Evolutionary conservation across 148 eudicot genomes (phyloP), one percentile per base, ranked within the genome.

Genomic region (Camellia granthamiana): DNA sequence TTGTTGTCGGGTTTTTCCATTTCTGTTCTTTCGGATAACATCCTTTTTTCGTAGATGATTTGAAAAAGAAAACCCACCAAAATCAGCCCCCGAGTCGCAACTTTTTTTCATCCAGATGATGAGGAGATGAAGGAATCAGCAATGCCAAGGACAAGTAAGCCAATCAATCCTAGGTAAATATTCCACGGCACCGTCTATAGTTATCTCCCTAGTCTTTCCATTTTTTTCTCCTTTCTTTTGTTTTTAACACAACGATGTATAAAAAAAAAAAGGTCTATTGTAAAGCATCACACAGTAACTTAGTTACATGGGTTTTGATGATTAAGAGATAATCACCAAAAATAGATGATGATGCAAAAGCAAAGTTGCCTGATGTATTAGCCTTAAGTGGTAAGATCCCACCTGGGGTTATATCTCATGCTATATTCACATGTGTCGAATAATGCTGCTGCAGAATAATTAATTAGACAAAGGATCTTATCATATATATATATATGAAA

Each of bases 371-470:
- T 91, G 92, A 85, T 79, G 77, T 90, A 92, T 94, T 76, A 92
- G 89, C 82, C 90, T 83, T 82, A 84, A 78, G 84, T 83, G 74
- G 73, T 90, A 77, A 88, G 87, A 61, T 80, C 78, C 73, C 75
- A 62, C 85, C 86, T 88, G 84, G 94, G 90, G 91, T 90, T 92
- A 92, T 88, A 51, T 76, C 85, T 90, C 90, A 88, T 85, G 91
- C 90, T 79, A 80, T 73, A 41, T 64, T 44, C 56, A 3, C 49
- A 3, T 61, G 55, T 58, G 12, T 11, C 60, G 19, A 18, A 19
- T 52, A 78, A 5, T 51, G 72, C 55, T 51, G 72, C 55, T 38
- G 42, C 16, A 14, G 69, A 51, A 65, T 52, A 66, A 7, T 13
- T 52, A 15, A 65, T 60, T 44, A 76, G 41, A 55, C 38, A 0